Conservation (phyloP, 768 basidiomycete species). For the Pulveroboletus sp. region DNA sequence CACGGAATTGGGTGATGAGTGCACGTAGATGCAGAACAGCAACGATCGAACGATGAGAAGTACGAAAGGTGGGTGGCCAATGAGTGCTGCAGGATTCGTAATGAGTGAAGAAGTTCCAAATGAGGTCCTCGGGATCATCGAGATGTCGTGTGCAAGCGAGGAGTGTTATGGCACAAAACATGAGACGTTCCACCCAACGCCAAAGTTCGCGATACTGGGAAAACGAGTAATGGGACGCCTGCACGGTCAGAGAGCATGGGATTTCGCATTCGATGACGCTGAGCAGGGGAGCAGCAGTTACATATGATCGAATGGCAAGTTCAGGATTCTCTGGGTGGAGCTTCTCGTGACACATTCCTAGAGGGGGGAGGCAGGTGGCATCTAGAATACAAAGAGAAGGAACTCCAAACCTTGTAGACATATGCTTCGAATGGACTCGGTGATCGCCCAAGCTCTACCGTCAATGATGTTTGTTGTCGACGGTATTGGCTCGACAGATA, state of each 20-base stretch:
- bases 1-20: constrained; percentile 49
- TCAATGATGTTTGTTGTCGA: constrained; percentile 55
- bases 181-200: constrained; percentile 75
- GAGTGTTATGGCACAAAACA: constrained; percentile 76
- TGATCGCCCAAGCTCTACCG: constrained; percentile 66
- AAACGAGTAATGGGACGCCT: constrained; percentile 44
- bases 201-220: constrained; percentile 74
- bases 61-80: constrained; percentile 79
- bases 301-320: constrained; percentile 55
- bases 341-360: constrained; percentile 76
- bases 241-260: constrained; percentile 28
- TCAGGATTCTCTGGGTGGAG: constrained; percentile 44
- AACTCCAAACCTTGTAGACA: constrained; percentile 66
- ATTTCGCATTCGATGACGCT: constrained; percentile 45
- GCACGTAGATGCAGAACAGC: constrained; percentile 70
- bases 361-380: neutral
- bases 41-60: constrained; percentile 68
- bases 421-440: constrained; percentile 68
- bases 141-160: constrained; percentile 43
- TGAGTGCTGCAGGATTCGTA: constrained; percentile 58
- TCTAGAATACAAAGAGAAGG: neutral
- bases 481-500: constrained; percentile 37
- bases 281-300: constrained; percentile 52
- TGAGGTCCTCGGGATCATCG: constrained; percentile 34
- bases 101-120: constrained; percentile 62